Evolutionary conservation across 164 flowering plant genomes (phyloP), one percentile per base, ranked within the genome.

Genomic region (Stephania cephalantha): DNA sequence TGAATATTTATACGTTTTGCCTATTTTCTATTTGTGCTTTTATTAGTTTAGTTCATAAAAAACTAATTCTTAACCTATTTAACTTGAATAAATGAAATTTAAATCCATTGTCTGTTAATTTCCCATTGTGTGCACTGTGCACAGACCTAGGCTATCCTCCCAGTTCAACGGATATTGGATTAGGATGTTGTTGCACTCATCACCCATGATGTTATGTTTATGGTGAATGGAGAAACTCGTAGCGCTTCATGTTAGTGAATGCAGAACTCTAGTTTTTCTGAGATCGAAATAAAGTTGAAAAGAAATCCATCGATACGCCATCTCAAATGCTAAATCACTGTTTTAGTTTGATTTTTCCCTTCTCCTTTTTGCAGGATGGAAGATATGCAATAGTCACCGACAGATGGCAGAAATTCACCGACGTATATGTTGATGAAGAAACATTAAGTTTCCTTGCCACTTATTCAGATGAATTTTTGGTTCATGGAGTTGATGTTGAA

Each of bases 401-500:
- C 81, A 88, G 99, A 82, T 95, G 99, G 97, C 99, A 95, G 85
- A 90, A 90, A 83, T 95, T 95, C 84, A 95, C 86, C 71, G 89
- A 91, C 76, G 90, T 95, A 46, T 86, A 79, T 84, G 87, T 95
- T 71, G 88, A 91, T 78, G 83, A 85, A 78, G 55, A 81, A 74
- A 82, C 90, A 52, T 73, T 95, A 81, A 83, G 81, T 31, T 88
- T 91, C 81, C 95, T 95, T 76, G 93, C 91, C 22, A 71, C 45
- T 50, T 87, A 85, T 83, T 95, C 98, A 31, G 97, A 93, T 77
- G 99, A 95, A 80, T 93, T 95, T 84, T 78, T 95, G 77, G 97
- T 95, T 50, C 99, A 95, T 85, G 99, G 99, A 66, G 98, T 95
- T 48, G 99, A 95, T 81, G 99, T 95, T 82, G 98, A 95, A 84